These are phyloP conservation scores for Starmerella davenportii DNA, from an alignment of 805 yeast genomes.

Conservation along the genomic window DNA sequence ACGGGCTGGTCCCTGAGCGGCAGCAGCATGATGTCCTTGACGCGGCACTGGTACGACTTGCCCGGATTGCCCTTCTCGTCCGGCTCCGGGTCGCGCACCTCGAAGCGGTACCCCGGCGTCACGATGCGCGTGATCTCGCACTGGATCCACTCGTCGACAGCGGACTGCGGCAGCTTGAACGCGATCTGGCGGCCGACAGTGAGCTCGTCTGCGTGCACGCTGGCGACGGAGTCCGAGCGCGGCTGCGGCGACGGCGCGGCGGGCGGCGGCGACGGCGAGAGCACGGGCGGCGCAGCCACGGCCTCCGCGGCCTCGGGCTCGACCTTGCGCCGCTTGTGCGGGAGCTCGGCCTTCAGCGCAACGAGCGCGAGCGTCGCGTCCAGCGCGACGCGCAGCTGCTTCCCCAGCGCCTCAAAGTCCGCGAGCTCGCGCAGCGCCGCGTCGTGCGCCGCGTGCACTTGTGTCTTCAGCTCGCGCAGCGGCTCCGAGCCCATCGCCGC, in stretches of 20 bases:
- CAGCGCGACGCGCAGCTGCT: constrained; percentile 15
- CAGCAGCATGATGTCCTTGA: constrained; percentile 61
- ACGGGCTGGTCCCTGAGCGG: constrained; percentile 28
- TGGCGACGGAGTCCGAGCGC: background rate
- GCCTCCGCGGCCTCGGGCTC: background rate
- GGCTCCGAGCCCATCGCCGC: constrained; percentile 3
- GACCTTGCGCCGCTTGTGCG: background rate
- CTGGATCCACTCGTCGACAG: constrained; percentile 88
- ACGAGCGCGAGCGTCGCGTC: constrained; percentile 14
- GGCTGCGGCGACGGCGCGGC: background rate
- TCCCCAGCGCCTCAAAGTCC: constrained; percentile 13
- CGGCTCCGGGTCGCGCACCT: constrained; percentile 95
- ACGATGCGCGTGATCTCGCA: constrained; percentile 68
- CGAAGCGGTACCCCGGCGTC: constrained; percentile 62
- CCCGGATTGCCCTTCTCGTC: constrained; percentile 85
- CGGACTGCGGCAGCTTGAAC: constrained; percentile 48
- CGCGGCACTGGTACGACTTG: constrained; percentile 61
- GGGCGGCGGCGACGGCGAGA: background rate
- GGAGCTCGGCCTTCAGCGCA: constrained; percentile 12
- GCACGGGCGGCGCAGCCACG: no score
- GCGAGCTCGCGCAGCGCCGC: constrained; percentile 2
- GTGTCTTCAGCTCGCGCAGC: constrained; percentile 3
- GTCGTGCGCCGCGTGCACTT: background rate
- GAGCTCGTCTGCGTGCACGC: constrained; percentile 18
- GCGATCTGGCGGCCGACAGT: constrained; percentile 71